Percentiles rank a stretch among this genome's conserved stretches.
Evolutionary conservation across 2,329 filamentous ascomycete genomes (phyloP).

Genomic region (Echinosphaeria canescens): DNA sequence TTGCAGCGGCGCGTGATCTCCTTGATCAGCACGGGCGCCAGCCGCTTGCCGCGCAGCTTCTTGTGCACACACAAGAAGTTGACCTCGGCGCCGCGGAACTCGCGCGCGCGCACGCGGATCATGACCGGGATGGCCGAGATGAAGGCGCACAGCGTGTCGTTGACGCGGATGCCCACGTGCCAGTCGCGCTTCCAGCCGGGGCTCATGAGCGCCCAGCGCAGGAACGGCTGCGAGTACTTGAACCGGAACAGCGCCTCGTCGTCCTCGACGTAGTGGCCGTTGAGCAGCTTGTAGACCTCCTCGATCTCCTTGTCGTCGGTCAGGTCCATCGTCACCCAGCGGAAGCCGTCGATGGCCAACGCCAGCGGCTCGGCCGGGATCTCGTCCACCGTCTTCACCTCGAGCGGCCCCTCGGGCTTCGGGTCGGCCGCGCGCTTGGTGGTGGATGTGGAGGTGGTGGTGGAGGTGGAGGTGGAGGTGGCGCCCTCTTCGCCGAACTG

Average conservation of each 20-base stretch:
- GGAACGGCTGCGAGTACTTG: constrained; percentile 76
- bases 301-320: constrained; percentile 56
- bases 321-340: constrained; percentile 86
- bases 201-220: constrained; percentile 88
- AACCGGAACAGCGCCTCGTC: constrained; percentile 95
- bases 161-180: constrained; percentile 83
- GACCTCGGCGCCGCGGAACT: constrained; percentile 69
- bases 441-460: no score
- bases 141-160: constrained; percentile 77
- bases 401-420: constrained; percentile 64
- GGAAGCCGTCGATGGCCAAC: constrained; percentile 57
- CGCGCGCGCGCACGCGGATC: constrained; percentile 56
- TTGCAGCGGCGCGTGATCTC: constrained; percentile 92
- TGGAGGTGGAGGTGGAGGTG: no score
- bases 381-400: constrained; percentile 54
- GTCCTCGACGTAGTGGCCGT: constrained; percentile 93
- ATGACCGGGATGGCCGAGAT: constrained; percentile 84
- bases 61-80: constrained; percentile 98
- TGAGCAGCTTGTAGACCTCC: constrained; percentile 81
- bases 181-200: constrained; percentile 88
- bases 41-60: constrained; percentile 81
- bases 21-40: constrained; percentile 89
- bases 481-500: constrained; percentile 52
- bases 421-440: constrained; percentile 15
- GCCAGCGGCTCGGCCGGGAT: constrained; percentile 58